Evolutionary conservation across 2,329 filamentous ascomycete genomes (phyloP), one percentile per base, ranked within the genome.

Genomic region (Sporothrix pseudoabietina): DNA sequence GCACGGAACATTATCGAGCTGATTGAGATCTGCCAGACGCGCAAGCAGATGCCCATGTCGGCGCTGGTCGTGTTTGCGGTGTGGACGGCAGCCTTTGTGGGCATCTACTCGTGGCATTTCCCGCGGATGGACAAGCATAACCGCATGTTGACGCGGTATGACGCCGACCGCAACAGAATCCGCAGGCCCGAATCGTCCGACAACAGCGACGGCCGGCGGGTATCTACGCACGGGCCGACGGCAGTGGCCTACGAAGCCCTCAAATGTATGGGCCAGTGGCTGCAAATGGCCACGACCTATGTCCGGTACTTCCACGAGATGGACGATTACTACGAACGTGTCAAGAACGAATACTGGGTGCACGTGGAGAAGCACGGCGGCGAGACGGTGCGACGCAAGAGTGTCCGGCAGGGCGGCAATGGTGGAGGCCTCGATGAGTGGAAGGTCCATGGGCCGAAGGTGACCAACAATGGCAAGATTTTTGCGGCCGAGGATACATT

Each of bases 51-150:
- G 1, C 88, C 90, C 0, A 88, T 92, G 79, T 93, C 91, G 0
- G 89, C 90, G 0, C 85, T 92, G 47, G 86, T 90, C 3, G 85
- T 88, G 3, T 93, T 92, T 77, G 87, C 90, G 2, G 84, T 91
- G 54, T 93, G 90, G 84, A 88, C 87, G 12, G 89, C 90, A 0
- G 87, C 88, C 0, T 91, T 92, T 77, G 85, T 88, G 19, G 89
- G 89, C 47, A 84, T 92, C 2, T 93, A 93, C 78, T 88, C 88
- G 12, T 84, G 85, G 61, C 87, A 90, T 77, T 93, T 93, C 73
- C 89, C 89, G 0, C 86, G 87, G 73, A 92, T 93, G 89, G 91
- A 93, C 76, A 83, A 83, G 0, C 81, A 86, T 12, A 81, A 83
- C 3, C 86, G 87, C 77, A 86, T 92, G 82, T 77, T 59, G 74